Conservation (phyloP, 306 rosid genomes). For the Notholithocarpus densiflorus region DNA sequence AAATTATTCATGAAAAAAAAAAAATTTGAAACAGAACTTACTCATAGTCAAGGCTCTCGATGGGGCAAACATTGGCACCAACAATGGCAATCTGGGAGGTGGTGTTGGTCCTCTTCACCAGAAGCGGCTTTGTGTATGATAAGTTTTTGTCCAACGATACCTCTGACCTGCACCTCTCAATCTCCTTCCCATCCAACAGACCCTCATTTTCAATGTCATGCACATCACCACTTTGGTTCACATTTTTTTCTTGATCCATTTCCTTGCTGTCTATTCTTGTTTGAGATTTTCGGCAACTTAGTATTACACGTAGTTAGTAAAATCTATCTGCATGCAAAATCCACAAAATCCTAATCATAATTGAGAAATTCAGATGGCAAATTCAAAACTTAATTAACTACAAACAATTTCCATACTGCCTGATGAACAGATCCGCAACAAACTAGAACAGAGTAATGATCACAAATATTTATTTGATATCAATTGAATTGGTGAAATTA, state of each 20-base stretch:
- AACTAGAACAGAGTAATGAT: neutral
- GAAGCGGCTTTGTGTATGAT: constrained; percentile 38
- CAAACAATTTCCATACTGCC: neutral
- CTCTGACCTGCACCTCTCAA: constrained; percentile 31
- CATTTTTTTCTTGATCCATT: constrained; percentile 30
- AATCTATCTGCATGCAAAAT: neutral
- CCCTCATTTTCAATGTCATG: constrained; percentile 47
- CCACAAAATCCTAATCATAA: neutral
- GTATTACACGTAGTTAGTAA: neutral
- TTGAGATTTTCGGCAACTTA: constrained; percentile 6
- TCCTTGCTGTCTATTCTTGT: constrained; percentile 9
- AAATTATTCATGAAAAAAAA: neutral
- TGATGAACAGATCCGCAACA: neutral
- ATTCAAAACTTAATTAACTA: neutral
- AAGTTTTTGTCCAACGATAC: constrained; percentile 31
- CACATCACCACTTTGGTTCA: constrained; percentile 13
- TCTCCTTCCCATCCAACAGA: constrained; percentile 30
- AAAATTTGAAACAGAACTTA: constrained; percentile 9
- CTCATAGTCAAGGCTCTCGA: constrained; percentile 97
- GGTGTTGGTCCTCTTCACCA: constrained; percentile 55
- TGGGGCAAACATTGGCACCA: constrained; percentile 77
- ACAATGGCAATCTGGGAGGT: constrained; percentile 90
- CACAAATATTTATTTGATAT: neutral
- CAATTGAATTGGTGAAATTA: neutral
- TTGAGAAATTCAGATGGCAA: neutral